Evolutionary conservation across 768 basidiomycete genomes (phyloP).

Genomic region (Tulasnella sp.): DNA sequence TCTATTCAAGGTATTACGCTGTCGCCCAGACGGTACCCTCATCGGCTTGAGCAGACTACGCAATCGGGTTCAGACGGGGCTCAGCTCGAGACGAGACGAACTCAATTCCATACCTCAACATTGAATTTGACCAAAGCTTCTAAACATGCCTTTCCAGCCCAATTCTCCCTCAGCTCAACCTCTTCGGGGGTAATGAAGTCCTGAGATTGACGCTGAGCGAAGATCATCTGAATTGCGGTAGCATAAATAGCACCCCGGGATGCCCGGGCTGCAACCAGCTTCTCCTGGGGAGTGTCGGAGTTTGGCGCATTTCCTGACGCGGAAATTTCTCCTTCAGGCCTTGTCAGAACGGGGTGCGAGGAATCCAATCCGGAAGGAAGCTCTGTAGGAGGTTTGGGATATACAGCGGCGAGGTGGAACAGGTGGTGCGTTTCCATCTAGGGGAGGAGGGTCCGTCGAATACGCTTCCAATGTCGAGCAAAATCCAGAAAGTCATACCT

Average conservation of each 20-base stretch:
- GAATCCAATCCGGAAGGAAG: conserved; percentile 23
- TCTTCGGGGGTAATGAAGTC: conserved; percentile 68
- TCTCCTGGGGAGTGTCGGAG: neutral
- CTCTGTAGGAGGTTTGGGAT: conserved; percentile 27
- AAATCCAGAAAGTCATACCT: conserved; percentile 39
- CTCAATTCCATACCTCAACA: neutral
- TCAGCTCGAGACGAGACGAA: neutral
- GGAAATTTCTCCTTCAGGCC: neutral
- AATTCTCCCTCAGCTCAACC: conserved; percentile 52
- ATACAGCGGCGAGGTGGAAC: conserved; percentile 67
- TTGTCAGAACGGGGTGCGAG: conserved; percentile 10
- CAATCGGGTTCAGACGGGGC: neutral
- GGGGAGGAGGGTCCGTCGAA: neutral
- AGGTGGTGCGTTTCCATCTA: conserved; percentile 88
- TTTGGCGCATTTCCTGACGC: neutral
- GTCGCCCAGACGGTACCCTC: neutral
- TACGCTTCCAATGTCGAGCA: neutral
- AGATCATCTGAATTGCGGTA: conserved; percentile 76
- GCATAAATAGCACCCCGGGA: conserved; percentile 45
- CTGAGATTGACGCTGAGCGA: conserved; percentile 62
- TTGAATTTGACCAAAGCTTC: conserved; percentile 45
- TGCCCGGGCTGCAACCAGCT: neutral
- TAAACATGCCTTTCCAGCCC: conserved; percentile 39
- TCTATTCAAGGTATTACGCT: neutral
- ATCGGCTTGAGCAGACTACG: neutral